Evolutionary conservation across 345 rosid species (phyloP), one percentile per base, ranked within the genome.

Genomic region (Syzygium aqueum): DNA sequence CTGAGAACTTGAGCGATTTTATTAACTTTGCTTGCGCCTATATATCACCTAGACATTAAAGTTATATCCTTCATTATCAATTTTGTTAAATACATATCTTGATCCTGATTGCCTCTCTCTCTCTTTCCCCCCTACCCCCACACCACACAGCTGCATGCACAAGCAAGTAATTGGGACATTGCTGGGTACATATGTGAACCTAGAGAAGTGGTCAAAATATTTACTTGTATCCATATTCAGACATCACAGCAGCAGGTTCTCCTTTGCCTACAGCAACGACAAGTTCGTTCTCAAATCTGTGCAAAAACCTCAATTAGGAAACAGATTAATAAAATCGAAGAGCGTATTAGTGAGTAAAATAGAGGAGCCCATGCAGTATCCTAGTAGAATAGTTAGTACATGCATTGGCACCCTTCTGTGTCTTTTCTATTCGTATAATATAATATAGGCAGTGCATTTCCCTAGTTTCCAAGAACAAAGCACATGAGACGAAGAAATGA

Each of bases 191-290:
- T 73, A 37, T 37, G 49, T 14, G 21, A 73, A 73, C 80, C 80
- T 37, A 73, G 27, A 73, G 25, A 73, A 73, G 49, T 73, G 25
- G 80, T 30, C 61, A 46, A 56, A 87, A 84, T 84, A 86, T 92
- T 87, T 92, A 97, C 99, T 90, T 92, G 89, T 94, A 97, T 85
- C 98, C 99, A 90, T 97, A 97, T 90, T 92, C 95, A 43, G 98
- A 89, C 97, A 97, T 92, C 77, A 96, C 98, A 0, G 90, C 92
- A n/a, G 98, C 96, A 73, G 99, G 98, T 89, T 95, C 96, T 83
- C 99, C 98, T 91, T 95, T 97, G 82, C 98, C 99, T 84, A 94
- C 95, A 50, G 99, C 97, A 93, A 95, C 93, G 87, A 97, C 87
- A 13, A 96, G 92, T 63, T 94, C 95, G 84, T 92, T 93, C 94